Base-by-base conservation (phyloP, 192 early-diverging fungal genomes). In the Umbelopsis sp. region DNA sequence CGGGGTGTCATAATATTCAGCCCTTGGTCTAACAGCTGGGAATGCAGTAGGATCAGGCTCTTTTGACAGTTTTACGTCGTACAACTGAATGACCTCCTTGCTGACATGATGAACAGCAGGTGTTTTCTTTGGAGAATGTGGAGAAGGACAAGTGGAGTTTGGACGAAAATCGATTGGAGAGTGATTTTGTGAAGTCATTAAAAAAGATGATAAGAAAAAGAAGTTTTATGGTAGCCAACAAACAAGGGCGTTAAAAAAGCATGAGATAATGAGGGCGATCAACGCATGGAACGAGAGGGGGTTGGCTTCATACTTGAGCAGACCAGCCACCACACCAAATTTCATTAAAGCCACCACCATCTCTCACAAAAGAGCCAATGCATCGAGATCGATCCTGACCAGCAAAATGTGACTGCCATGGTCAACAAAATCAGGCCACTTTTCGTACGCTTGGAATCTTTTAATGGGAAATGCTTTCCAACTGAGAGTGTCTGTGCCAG, bases 51-150 rank as follows among this genome's bases (percentile, higher is more conserved):
- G 56, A 3, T 62, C 56, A 34, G 56, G 26, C 34, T 62, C 56
- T 62, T 62, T 62, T 62, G 56, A 62, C 56, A 62, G 56, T 17
- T 62, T 62, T 34, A 62, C 56, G 17, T 62, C 56, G 56, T 62
- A 62, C 56, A 62, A 20, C n/a, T 62, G 56, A n/a, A 62, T 62
- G 17, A 62, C 56, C 56, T 62, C 56, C 14, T 62, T 62, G 31
- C 56, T 62, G 10, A 62, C 31, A 62, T 62, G 56, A 62, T 62
- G 26, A 16, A 26, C 7, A 4, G 29, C 0, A 2, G 56, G 56
- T 5, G 17, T 62, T n/a, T 62, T 62, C 29, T 62, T 62, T 32
- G 56, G 56, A 14, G 56, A 62, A 16, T 62, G 56, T 1, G 56
- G 56, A 34, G 56, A 62, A 20, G 56, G 56, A n/a, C 29, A 62